These are phyloP conservation scores for Solanum chacoense DNA, from an alignment of 305 asterid species.

Conservation along the genomic window DNA sequence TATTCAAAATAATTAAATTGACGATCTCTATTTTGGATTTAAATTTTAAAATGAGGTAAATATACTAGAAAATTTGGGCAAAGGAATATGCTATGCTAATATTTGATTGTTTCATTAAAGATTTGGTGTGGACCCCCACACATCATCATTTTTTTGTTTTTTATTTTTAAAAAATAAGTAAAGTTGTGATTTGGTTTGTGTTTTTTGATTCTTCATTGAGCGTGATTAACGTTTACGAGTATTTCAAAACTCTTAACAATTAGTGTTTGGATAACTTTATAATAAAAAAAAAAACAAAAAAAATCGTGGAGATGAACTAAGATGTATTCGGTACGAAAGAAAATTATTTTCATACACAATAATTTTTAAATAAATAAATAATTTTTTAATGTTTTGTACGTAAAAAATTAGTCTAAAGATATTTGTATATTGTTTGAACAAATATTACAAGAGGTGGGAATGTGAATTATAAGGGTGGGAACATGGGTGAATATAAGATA, in stretches of 20 bases:
- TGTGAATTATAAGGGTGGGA: background rate
- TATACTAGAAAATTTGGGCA: background rate
- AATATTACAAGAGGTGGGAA: background rate
- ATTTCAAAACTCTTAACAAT: background rate
- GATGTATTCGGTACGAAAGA: background rate
- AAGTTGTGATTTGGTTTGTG: background rate
- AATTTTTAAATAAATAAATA: background rate
- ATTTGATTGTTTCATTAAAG: background rate
- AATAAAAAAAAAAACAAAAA: no score
- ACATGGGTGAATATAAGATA: no score
- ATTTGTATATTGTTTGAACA: no score
- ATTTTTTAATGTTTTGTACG: background rate
- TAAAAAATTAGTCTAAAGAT: background rate
- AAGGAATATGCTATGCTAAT: background rate
- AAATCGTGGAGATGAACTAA: background rate
- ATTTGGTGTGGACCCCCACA: background rate
- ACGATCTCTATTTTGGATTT: background rate
- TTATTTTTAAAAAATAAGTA: background rate
- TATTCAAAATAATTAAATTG: background rate
- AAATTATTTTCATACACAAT: no score
- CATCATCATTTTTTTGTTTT: background rate
- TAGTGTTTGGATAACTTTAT: background rate
- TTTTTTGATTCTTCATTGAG: background rate
- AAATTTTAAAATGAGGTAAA: background rate
- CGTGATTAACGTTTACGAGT: background rate